These are phyloP conservation scores for Agrocybe praecox DNA, from an alignment of 768 basidiomycete species.

Conservation along the genomic window DNA sequence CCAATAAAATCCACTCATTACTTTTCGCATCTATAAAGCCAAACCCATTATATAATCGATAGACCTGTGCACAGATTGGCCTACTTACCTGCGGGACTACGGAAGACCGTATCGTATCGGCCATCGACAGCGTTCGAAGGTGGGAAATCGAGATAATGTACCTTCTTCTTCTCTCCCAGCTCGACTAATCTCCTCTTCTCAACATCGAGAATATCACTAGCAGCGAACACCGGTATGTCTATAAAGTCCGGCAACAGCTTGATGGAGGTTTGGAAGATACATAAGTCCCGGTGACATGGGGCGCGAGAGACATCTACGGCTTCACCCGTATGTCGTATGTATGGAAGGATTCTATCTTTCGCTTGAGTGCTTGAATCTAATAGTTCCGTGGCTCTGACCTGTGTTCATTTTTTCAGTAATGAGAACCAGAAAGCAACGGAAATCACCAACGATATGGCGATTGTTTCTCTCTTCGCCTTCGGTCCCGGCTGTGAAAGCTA, in stretches of 20 bases:
- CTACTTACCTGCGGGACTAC: conserved; percentile 46
- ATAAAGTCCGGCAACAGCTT: conserved; percentile 36
- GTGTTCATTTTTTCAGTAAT: conserved; percentile 1
- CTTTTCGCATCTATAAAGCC: conserved; percentile 23
- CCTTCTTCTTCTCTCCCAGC: conserved; percentile 34
- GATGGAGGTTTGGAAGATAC: conserved; percentile 57
- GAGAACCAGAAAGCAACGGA: neutral
- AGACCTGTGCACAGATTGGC: neutral
- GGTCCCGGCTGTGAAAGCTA: conserved; percentile 61
- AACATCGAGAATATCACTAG: conserved; percentile 43
- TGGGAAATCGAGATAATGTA: conserved; percentile 45
- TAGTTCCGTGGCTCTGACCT: conserved; percentile 50
- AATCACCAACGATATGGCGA: conserved; percentile 54
- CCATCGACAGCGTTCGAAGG: conserved; percentile 62
- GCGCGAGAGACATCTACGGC: conserved; percentile 25
- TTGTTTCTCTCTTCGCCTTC: conserved; percentile 62
- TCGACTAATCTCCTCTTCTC: conserved; percentile 34
- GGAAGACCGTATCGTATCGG: conserved; percentile 48
- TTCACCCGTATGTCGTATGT: conserved; percentile 16
- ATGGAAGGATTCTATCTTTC: conserved; percentile 17
- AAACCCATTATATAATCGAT: neutral
- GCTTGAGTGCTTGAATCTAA: conserved; percentile 35
- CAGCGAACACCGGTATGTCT: conserved; percentile 21
- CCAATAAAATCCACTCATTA: conserved; percentile 31
- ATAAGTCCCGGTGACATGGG: conserved; percentile 46